phyloP scores from a whole-genome alignment of 805 yeast species.

The Clavispora vitiphila region DNA sequence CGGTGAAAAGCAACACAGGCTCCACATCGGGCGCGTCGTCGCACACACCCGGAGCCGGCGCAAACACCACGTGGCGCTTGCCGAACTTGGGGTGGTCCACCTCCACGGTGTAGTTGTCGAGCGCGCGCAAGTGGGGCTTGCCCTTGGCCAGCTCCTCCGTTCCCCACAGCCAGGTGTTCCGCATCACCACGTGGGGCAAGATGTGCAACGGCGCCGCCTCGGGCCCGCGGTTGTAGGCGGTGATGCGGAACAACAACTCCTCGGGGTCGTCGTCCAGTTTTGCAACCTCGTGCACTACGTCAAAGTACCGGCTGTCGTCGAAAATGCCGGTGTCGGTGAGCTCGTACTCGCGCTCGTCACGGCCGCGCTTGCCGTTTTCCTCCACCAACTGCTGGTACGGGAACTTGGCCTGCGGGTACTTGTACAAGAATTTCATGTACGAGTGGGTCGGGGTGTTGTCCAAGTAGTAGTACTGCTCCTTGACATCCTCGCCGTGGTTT shows the following conservation, averaged over 20 bases:
- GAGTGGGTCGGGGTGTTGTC: constrained; percentile 94
- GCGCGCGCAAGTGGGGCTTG: constrained; percentile 47
- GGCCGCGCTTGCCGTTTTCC: constrained; percentile 60
- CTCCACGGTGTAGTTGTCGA: constrained; percentile 45
- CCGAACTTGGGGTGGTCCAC: constrained; percentile 71
- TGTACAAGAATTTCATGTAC: constrained; percentile 85
- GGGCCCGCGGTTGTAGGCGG: constrained; percentile 80
- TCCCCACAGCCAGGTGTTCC: constrained; percentile 96
- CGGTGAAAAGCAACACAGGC: constrained; percentile 77
- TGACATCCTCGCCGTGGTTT: constrained; percentile 94
- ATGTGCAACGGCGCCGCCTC: constrained; percentile 86
- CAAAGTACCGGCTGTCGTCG: constrained; percentile 74
- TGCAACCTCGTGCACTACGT: constrained; percentile 85
- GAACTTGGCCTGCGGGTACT: constrained; percentile 82
- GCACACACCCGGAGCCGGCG: constrained; percentile 77
- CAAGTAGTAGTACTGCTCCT: constrained; percentile 76
- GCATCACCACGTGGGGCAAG: constrained; percentile 74
- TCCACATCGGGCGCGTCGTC: constrained; percentile 61
- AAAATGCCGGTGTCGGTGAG: constrained; percentile 74
- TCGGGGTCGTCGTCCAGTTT: constrained; percentile 78
- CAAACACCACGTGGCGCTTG: constrained; percentile 55
- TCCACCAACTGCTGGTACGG: constrained; percentile 74
- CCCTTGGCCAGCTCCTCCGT: constrained; percentile 39
- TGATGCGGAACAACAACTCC: constrained; percentile 74
- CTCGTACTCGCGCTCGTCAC: constrained; percentile 73